Percentiles rank a stretch among this genome's conserved stretches.
These are phyloP conservation scores for Nemania sp. DNA, from an alignment of 2,329 filamentous ascomycete genomes.

Conservation along the genomic window DNA sequence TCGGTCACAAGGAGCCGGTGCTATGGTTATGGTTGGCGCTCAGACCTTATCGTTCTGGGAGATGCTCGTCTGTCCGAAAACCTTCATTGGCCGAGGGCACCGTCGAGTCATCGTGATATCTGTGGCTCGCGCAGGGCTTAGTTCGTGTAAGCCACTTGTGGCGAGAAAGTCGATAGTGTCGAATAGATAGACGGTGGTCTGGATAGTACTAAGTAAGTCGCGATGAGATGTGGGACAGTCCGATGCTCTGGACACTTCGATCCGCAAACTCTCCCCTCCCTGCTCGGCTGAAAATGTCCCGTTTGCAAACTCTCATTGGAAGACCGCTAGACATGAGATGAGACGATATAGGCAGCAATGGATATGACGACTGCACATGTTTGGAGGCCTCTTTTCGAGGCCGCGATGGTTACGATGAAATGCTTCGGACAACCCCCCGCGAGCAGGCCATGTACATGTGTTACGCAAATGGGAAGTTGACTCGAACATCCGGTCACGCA, in stretches of 20 bases:
- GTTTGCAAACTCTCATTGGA: conserved; percentile 39
- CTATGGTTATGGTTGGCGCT: not conserved
- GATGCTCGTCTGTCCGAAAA: not conserved
- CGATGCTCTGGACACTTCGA: conserved; percentile 8
- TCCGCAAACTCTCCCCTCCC: conserved; percentile 27
- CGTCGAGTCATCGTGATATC: conserved; percentile 14
- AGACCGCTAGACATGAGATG: conserved; percentile 24
- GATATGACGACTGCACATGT: conserved; percentile 39
- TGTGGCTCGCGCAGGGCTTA: conserved; percentile 29
- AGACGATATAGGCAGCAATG: conserved; percentile 40
- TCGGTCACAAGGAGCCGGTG: conserved; percentile 3
- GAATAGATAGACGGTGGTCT: not conserved
- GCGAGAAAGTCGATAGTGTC: conserved; percentile 8
- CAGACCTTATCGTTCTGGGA: conserved; percentile 1
- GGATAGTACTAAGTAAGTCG: not conserved
- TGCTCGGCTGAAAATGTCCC: conserved; percentile 39
- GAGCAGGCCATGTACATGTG: conserved; percentile 7
- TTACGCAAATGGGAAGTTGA: conserved; percentile 7
- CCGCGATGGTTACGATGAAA: conserved; percentile 3
- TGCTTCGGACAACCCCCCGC: conserved; percentile 3
- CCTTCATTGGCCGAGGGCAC: conserved; percentile 18
- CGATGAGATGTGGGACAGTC: not conserved
- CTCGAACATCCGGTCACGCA: not conserved
- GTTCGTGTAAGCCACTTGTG: conserved; percentile 29
- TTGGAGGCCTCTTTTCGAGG: conserved; percentile 37